Percentiles rank a stretch among this genome's conserved stretches.
Conservation (phyloP, 768 basidiomycete genomes). For the Boletus coccyginus region DNA sequence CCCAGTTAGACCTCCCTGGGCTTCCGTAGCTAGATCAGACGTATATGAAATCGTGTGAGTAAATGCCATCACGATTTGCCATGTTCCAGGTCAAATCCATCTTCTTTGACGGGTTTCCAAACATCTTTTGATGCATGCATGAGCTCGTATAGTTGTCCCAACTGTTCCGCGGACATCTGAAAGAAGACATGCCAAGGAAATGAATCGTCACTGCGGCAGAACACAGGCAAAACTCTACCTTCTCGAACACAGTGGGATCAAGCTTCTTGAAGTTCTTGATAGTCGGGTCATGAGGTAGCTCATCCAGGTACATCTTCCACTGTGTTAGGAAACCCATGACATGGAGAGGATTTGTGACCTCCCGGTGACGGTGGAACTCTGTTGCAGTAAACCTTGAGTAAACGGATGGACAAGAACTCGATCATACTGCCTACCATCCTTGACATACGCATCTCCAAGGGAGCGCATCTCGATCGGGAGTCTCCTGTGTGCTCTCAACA, state of each 20-base stretch:
- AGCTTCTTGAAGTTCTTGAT: constrained; percentile 57
- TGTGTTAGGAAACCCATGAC: constrained; percentile 94
- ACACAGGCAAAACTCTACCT: constrained; percentile 42
- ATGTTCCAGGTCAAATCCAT: constrained; percentile 3
- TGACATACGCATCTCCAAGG: constrained; percentile 84
- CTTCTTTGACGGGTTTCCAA: constrained; percentile 59
- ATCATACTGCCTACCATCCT: constrained; percentile 52
- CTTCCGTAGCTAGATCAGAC: constrained; percentile 3
- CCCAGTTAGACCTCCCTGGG: background rate
- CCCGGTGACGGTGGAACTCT: constrained; percentile 87
- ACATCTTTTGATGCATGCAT: constrained; percentile 89
- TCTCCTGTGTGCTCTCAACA: constrained; percentile 74
- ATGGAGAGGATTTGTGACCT: constrained; percentile 80
- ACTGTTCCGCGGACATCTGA: constrained; percentile 87
- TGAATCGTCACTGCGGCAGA: background rate
- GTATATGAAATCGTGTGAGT: constrained; percentile 3
- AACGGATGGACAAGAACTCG: background rate
- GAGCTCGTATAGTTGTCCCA: constrained; percentile 91
- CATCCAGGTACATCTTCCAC: constrained; percentile 92
- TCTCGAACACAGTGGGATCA: constrained; percentile 71
- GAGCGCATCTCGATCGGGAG: constrained; percentile 79
- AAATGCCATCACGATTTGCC: constrained; percentile 11
- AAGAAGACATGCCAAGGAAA: background rate
- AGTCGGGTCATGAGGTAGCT: constrained; percentile 46
- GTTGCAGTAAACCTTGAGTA: constrained; percentile 2